Conservation (phyloP, 495 filamentous ascomycete genomes). For the Glonium stellatum region DNA sequence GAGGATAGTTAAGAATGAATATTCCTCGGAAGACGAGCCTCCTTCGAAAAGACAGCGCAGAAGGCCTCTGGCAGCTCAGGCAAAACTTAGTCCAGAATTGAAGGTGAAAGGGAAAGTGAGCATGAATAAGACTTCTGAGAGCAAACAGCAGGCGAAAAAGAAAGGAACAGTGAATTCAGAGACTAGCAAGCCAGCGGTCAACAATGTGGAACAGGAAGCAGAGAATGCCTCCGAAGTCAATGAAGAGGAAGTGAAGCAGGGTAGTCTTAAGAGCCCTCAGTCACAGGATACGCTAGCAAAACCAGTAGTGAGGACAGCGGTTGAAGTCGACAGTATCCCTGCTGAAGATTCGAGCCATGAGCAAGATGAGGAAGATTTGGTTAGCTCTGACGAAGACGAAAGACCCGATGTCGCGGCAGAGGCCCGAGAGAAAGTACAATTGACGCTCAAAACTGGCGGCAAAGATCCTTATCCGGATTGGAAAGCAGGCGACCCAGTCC, state of each 20-base stretch:
- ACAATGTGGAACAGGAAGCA: neutral
- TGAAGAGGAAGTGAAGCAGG: constrained; percentile 2
- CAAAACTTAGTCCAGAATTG: neutral
- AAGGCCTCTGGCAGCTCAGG: constrained; percentile 6
- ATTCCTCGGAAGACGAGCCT: constrained; percentile 25
- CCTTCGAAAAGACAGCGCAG: constrained; percentile 21
- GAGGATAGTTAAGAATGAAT: constrained; percentile 8
- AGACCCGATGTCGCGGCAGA: constrained; percentile 70
- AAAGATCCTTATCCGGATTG: constrained; percentile 92
- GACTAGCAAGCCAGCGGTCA: constrained; percentile 4
- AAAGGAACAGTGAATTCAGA: too few species aligned
- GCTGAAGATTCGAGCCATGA: constrained; percentile 10
- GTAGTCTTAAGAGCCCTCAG: neutral
- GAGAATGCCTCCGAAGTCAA: constrained; percentile 7
- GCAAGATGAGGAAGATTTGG: constrained; percentile 24
- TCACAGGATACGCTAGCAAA: constrained; percentile 2
- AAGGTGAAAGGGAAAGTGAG: neutral
- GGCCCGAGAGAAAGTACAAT: constrained; percentile 76
- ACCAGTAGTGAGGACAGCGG: constrained; percentile 12
- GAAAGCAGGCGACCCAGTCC: constrained; percentile 79
- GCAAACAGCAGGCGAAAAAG: neutral
- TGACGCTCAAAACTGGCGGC: constrained; percentile 54
- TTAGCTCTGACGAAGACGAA: constrained; percentile 53
- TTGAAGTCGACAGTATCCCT: neutral
- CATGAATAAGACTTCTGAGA: neutral